These are phyloP conservation scores for Arthrobotrys sinensis DNA, from an alignment of 2,329 filamentous ascomycete genomes.

Conservation along the genomic window DNA sequence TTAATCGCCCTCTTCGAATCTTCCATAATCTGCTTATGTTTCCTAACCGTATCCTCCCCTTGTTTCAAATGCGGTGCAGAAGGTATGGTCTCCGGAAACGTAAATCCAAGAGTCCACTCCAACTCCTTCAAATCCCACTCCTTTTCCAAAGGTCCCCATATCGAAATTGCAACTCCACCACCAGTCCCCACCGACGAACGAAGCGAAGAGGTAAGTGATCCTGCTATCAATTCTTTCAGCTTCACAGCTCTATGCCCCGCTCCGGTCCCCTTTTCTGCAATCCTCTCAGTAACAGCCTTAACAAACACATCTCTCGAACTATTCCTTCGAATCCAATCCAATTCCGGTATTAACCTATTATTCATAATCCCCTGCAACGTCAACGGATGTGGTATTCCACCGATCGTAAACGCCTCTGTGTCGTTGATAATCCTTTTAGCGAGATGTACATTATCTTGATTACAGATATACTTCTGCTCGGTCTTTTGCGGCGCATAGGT, in stretches of 20 bases:
- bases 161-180: constrained; percentile 68
- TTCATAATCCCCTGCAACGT: constrained; percentile 79
- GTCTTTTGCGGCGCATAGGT: constrained; percentile 80
- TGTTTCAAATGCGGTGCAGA: constrained; percentile 68
- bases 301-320: constrained; percentile 86
- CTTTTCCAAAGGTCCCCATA: constrained; percentile 86
- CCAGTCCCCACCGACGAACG: neutral
- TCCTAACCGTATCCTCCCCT: constrained; percentile 71
- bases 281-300: constrained; percentile 77
- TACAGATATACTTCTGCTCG: constrained; percentile 80
- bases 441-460: constrained; percentile 77
- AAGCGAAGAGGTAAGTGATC: constrained; percentile 20
- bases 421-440: constrained; percentile 76
- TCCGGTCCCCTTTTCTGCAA: constrained; percentile 76
- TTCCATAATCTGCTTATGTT: constrained; percentile 74
- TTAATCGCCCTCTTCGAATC: constrained; percentile 70
- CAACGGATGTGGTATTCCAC: constrained; percentile 91
- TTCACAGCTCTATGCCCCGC: constrained; percentile 77
- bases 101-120: constrained; percentile 92
- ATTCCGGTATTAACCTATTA: constrained; percentile 73
- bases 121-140: constrained; percentile 74
- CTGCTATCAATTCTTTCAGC: constrained; percentile 85
- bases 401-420: constrained; percentile 82
- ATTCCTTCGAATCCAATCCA: constrained; percentile 77
- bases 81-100: constrained; percentile 75